A percentile compares a stretch with the other conserved stretches of the same genome.
Conservation (phyloP, 768 basidiomycete species). For the Russula ochroleuca region DNA sequence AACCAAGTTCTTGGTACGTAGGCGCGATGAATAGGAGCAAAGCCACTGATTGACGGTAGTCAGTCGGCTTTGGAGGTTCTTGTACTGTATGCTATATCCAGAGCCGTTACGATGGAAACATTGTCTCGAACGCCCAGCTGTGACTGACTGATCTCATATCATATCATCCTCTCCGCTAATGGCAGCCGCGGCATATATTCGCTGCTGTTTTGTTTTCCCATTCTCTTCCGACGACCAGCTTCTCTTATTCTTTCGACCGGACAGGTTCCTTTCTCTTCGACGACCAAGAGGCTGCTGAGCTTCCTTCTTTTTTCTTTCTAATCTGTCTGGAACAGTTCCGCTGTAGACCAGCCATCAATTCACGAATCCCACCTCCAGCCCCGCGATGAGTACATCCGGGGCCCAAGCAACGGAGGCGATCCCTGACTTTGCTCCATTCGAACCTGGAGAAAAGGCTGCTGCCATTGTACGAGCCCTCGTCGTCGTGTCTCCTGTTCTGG, state of each 20-base stretch:
- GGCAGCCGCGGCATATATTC: neutral
- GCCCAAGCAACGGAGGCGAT: neutral
- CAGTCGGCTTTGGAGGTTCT: neutral
- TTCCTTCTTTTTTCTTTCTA: constrained; percentile 30
- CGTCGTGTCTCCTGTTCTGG: neutral
- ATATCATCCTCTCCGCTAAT: neutral
- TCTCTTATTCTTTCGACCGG: constrained; percentile 12
- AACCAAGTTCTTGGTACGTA: constrained; percentile 45
- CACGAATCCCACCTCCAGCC: neutral
- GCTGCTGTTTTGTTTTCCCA: neutral
- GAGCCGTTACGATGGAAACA: constrained; percentile 16
- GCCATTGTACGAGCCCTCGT: neutral
- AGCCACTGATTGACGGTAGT: neutral
- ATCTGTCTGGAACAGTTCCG: constrained; percentile 32
- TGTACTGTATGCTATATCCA: neutral
- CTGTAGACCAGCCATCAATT: constrained; percentile 20
- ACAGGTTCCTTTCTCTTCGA: constrained; percentile 28
- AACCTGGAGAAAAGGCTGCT: constrained; percentile 2
- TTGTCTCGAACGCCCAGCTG: neutral
- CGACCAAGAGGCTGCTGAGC: constrained; percentile 36
- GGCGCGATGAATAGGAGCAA: neutral
- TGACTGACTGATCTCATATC: neutral
- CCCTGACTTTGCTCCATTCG: constrained; percentile 3
- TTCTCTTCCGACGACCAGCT: constrained; percentile 11
- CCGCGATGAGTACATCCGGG: neutral